Conservation (phyloP, 2,329 filamentous ascomycete species). For the Xenoacremonium recifei region DNA sequence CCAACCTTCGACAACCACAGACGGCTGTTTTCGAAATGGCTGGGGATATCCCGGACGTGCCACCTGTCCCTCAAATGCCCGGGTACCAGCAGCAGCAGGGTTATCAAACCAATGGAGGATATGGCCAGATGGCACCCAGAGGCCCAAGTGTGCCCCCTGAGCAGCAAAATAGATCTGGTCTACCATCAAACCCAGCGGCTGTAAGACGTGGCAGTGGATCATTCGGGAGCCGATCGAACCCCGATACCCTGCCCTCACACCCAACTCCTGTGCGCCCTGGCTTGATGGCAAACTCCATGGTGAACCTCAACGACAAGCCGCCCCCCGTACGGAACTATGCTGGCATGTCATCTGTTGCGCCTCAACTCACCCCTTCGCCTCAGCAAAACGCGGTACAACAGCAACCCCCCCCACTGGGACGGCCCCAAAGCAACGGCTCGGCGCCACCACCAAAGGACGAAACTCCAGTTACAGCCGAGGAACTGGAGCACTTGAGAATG, state of each 20-base stretch:
- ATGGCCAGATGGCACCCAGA: conserved; percentile 26
- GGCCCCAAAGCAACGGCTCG: conserved; percentile 20
- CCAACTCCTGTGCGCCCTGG: conserved; percentile 63
- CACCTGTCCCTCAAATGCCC: conserved; percentile 41
- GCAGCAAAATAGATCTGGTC: neutral
- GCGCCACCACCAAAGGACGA: conserved; percentile 29
- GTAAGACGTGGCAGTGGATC: conserved; percentile 12
- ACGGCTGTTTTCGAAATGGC: conserved; percentile 74
- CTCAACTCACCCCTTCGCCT: conserved; percentile 22
- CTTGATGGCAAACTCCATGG: conserved; percentile 57
- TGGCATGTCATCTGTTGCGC: conserved; percentile 42
- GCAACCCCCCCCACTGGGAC: conserved; percentile 27
- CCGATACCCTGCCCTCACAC: conserved; percentile 56
- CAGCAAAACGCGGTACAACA: conserved; percentile 30
- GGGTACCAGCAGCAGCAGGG: conserved; percentile 26
- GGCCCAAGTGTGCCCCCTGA: conserved; percentile 33
- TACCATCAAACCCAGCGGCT: conserved; percentile 4
- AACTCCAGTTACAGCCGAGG: conserved; percentile 67
- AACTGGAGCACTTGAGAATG: conserved; percentile 73
- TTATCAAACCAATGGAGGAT: conserved; percentile 19
- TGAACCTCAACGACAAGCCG: conserved; percentile 56
- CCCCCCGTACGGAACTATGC: conserved; percentile 57
- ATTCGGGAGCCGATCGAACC: conserved; percentile 32
- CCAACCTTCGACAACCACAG: conserved; percentile 62
- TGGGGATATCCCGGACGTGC: conserved; percentile 57